phyloP scores from a whole-genome alignment of 73 alveolate species.

The Symbiodinium pilosum region DNA sequence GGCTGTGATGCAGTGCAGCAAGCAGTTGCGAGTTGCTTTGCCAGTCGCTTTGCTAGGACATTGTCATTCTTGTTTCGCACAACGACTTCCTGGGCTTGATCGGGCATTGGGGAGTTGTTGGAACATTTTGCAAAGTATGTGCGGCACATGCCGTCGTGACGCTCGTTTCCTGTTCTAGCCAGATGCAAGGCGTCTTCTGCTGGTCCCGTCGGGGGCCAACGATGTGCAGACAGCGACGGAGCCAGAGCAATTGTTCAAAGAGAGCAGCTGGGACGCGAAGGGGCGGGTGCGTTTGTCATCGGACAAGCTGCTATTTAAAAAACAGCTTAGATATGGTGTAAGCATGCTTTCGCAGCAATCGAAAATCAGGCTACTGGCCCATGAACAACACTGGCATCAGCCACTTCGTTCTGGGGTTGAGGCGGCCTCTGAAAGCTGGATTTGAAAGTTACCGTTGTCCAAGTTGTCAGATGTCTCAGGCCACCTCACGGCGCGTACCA shows the following conservation, averaged over 20 bases:
- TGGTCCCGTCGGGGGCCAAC: neutral
- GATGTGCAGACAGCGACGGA: neutral
- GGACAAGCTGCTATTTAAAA: too few relatives aligned
- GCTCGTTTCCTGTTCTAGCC: neutral
- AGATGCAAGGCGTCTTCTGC: constrained; percentile 36
- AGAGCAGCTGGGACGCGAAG: constrained; percentile 46
- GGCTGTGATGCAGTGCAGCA: neutral
- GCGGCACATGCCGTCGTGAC: neutral
- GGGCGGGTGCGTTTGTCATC: too few relatives aligned
- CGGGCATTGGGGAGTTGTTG: neutral
- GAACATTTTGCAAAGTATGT: neutral
- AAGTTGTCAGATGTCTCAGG: neutral
- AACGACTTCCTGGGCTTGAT: constrained; percentile 48
- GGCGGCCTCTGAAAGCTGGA: neutral
- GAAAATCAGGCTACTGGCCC: constrained; percentile 92
- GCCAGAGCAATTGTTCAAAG: constrained; percentile 39
- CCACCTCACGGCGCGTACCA: constrained; percentile 65
- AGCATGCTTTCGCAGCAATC: too few relatives aligned
- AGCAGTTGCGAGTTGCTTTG: too few relatives aligned
- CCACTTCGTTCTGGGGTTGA: constrained; percentile 49
- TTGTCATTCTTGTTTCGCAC: constrained; percentile 59
- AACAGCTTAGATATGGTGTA: too few relatives aligned
- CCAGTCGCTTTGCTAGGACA: neutral
- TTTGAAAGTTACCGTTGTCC: neutral
- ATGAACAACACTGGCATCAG: constrained; percentile 89